A percentile compares a stretch with the other conserved stretches of the same genome.
Evolutionary conservation across 2,329 filamentous ascomycete species (phyloP).

Genomic region (Microsporum canis): DNA sequence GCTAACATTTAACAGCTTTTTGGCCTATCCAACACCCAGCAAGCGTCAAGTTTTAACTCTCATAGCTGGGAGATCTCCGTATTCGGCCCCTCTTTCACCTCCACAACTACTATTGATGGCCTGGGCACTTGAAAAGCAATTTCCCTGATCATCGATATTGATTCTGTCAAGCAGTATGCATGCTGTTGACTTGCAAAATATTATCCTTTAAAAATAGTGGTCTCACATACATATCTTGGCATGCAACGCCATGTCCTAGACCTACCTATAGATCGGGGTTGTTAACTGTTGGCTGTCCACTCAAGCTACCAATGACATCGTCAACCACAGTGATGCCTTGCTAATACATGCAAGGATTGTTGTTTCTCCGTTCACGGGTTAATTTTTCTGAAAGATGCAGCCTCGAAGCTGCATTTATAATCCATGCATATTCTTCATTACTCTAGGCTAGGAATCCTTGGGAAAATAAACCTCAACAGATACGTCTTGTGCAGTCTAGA

Average conservation of each 20-base stretch:
- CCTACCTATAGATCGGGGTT: neutral
- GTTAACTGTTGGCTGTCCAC: neutral
- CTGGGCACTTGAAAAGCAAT: neutral
- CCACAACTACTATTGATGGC: neutral
- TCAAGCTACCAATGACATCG: neutral
- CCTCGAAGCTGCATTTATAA: neutral
- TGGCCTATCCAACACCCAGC: neutral
- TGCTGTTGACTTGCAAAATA: neutral
- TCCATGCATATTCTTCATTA: neutral
- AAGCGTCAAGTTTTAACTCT: neutral
- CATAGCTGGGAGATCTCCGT: neutral
- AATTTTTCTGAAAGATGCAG: neutral
- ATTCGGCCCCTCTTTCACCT: neutral
- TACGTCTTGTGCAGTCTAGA: neutral
- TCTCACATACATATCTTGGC: conserved; percentile 4
- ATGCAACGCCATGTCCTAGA: neutral
- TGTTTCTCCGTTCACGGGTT: neutral
- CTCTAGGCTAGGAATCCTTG: neutral
- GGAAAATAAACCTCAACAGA: neutral
- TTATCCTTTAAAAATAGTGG: neutral
- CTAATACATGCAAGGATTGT: neutral
- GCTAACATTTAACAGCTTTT: neutral
- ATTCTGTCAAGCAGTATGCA: neutral
- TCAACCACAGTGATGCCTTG: neutral
- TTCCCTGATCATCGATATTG: neutral